Percentiles rank a stretch among this genome's conserved stretches.
These are phyloP conservation scores for Westerdykella ornata DNA, from an alignment of 2,329 filamentous ascomycete species.

Conservation along the genomic window DNA sequence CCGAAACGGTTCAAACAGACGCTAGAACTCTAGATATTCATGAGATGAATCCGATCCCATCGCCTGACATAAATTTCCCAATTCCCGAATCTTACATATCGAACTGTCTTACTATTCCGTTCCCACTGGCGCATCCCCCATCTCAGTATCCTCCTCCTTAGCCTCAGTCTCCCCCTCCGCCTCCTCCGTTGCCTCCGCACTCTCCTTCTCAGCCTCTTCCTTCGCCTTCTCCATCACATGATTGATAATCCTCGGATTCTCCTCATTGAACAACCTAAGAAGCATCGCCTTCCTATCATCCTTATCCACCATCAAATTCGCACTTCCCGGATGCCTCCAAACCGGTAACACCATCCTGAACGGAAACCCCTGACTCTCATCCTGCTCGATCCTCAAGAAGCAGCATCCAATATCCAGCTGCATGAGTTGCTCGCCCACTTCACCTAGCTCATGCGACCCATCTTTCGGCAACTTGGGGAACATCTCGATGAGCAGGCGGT, in stretches of 20 bases:
- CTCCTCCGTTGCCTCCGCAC: conserved; percentile 11
- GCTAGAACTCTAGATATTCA: too few relatives aligned
- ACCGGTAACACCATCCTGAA: conserved; percentile 86
- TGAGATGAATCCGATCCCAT: too few relatives aligned
- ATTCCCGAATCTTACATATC: too few relatives aligned
- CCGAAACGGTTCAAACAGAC: too few relatives aligned
- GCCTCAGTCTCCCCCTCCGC: conserved; percentile 1
- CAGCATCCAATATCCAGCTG: conserved; percentile 85
- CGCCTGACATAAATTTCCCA: too few relatives aligned
- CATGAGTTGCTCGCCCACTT: conserved; percentile 77
- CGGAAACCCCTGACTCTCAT: conserved; percentile 52
- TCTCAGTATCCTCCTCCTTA: background rate
- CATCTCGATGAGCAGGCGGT: conserved; percentile 84
- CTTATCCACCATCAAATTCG: conserved; percentile 98
- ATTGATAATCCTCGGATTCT: conserved; percentile 62
- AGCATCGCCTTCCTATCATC: conserved; percentile 91
- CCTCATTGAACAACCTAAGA: conserved; percentile 83
- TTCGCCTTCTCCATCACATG: conserved; percentile 31
- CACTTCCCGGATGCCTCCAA: conserved; percentile 85
- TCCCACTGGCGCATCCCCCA: too few relatives aligned
- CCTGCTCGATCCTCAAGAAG: conserved; percentile 75
- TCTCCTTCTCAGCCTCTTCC: background rate
- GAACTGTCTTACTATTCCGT: too few relatives aligned
- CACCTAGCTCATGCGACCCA: conserved; percentile 68
- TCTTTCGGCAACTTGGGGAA: conserved; percentile 80